Conservation (phyloP, 1,284 basidiomycete genomes). For the Phlebopus sp. region DNA sequence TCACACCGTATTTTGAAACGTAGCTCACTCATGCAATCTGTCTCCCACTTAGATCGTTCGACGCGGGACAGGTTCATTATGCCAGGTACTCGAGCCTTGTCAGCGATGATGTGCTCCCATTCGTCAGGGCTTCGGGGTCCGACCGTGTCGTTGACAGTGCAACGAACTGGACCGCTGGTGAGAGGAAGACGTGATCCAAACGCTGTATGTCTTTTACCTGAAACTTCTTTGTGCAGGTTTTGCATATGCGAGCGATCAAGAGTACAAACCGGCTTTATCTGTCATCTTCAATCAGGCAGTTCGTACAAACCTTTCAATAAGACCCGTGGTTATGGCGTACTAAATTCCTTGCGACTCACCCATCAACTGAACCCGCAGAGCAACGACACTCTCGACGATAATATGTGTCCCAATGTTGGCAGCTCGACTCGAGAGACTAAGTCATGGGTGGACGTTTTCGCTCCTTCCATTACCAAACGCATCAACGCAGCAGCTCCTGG, state of each 20-base stretch:
- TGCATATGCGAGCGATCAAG: conserved; percentile 40
- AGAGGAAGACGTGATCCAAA: conserved; percentile 3
- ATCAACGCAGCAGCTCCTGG: conserved; percentile 63
- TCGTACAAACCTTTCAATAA: not conserved
- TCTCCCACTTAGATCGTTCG: conserved; percentile 40
- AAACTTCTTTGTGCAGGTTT: conserved; percentile 42
- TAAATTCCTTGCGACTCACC: not conserved
- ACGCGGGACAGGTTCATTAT: conserved; percentile 48
- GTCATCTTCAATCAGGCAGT: conserved; percentile 58
- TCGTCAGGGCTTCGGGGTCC: conserved; percentile 60
- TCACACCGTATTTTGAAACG: not conserved
- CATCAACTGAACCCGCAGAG: conserved; percentile 28
- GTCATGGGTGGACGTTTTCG: conserved; percentile 54
- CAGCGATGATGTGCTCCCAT: conserved; percentile 46
- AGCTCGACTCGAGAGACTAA: conserved; percentile 40
- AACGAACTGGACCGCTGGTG: conserved; percentile 67
- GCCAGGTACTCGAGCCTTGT: conserved; percentile 50
- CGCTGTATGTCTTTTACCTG: not conserved
- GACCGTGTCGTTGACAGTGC: conserved; percentile 67
- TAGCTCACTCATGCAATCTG: no score
- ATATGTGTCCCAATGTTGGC: conserved; percentile 63
- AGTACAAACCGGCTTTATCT: conserved; percentile 41
- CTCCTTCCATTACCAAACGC: conserved; percentile 54
- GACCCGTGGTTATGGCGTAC: conserved; percentile 29
- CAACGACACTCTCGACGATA: conserved; percentile 74